Conservation (phyloP, 75 land plant species). For the Pinus taeda region DNA sequence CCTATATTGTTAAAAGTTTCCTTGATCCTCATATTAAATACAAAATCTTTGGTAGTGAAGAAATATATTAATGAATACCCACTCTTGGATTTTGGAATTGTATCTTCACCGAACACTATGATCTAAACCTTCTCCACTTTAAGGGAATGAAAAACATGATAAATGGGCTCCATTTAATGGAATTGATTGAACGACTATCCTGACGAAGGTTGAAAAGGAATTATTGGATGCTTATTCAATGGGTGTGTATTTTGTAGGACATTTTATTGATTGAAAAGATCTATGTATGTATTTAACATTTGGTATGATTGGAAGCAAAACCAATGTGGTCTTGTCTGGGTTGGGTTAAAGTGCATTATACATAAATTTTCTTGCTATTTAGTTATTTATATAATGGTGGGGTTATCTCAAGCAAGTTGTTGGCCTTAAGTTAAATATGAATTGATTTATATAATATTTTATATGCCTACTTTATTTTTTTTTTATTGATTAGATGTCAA, state of each 20-base stretch:
- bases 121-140: not conserved
- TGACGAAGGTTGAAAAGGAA: slow-evolving; percentile 71
- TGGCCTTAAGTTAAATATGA: slow-evolving; percentile 87
- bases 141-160: not conserved
- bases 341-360: slow-evolving; percentile 61
- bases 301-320: slow-evolving; percentile 82
- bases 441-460: slow-evolving; percentile 44
- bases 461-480: not conserved
- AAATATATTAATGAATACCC: no score
- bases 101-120: rapidly evolving
- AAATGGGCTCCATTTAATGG: slow-evolving; percentile 83
- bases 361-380: slow-evolving; percentile 64
- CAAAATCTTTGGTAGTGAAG: no score
- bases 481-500: slow-evolving; percentile 12
- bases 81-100: no score
- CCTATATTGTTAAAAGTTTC: no score
- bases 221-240: slow-evolving; percentile 54
- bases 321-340: slow-evolving; percentile 61
- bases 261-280: slow-evolving; percentile 64
- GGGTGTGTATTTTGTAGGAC: slow-evolving; percentile 80
- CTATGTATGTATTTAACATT: slow-evolving; percentile 56
- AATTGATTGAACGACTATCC: slow-evolving; percentile 41
- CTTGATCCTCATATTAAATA: no score
- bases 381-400: slow-evolving; percentile 63
- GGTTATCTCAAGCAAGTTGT: slow-evolving; percentile 76